These are phyloP conservation scores for Abelmoschus esculentus DNA, from an alignment of 345 rosid species.

Conservation along the genomic window DNA sequence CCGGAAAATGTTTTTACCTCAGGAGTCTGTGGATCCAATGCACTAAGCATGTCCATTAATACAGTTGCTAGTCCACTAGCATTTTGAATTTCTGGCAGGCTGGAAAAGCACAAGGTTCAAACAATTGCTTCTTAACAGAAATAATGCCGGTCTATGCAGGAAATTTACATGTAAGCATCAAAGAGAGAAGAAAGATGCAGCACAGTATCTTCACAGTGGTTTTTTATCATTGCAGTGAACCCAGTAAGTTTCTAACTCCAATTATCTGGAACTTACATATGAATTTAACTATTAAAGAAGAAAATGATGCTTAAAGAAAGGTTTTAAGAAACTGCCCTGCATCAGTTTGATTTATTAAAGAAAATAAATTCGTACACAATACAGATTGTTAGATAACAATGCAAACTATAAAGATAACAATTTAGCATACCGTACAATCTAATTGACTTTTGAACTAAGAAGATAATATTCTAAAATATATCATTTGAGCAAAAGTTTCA, in stretches of 20 bases:
- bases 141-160: neutral
- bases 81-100: conserved; percentile 66
- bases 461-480: neutral
- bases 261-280: neutral
- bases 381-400: neutral
- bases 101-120: conserved; percentile 22
- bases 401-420: neutral
- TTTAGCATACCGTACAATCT: neutral
- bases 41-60: conserved; percentile 78
- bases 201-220: neutral
- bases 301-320: neutral
- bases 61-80: conserved; percentile 70
- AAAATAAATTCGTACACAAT: neutral
- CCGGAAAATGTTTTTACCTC: conserved; percentile 37
- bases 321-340: neutral
- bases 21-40: conserved; percentile 67
- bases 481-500: neutral
- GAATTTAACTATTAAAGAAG: neutral
- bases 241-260: neutral
- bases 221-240: neutral
- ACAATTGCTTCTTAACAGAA: neutral
- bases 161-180: neutral
- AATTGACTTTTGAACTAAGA: neutral
- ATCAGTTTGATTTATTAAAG: neutral
- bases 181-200: neutral